These are phyloP conservation scores for Psilocybe subaeruginosa DNA, from an alignment of 768 basidiomycete genomes.

Conservation along the genomic window DNA sequence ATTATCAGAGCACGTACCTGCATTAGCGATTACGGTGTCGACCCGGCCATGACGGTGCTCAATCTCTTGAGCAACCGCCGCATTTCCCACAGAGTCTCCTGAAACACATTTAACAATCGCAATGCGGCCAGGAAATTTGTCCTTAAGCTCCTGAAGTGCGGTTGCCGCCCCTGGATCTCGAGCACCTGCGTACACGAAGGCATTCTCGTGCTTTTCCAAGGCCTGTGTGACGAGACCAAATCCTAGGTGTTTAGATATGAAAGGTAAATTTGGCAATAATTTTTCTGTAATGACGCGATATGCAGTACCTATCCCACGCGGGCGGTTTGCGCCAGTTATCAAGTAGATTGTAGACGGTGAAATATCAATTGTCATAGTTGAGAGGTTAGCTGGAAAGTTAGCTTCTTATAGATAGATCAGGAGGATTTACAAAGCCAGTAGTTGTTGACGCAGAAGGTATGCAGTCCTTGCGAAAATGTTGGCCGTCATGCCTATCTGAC, in stretches of 20 bases:
- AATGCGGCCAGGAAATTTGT: neutral
- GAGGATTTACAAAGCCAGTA: too few species aligned
- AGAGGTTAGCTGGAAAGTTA: too few species aligned
- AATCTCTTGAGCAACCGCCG: neutral
- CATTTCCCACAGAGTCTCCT: neutral
- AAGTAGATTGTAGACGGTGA: too few species aligned
- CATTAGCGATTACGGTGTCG: neutral
- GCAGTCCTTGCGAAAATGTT: too few species aligned
- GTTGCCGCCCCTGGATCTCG: neutral
- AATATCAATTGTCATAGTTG: too few species aligned
- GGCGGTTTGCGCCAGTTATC: too few species aligned
- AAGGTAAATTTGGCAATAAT: neutral
- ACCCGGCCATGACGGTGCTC: neutral
- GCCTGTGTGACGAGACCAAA: neutral
- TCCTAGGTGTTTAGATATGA: neutral
- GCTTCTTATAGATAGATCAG: too few species aligned
- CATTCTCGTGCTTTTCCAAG: neutral
- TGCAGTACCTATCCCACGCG: too few species aligned
- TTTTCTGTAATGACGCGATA: too few species aligned
- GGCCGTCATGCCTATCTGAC: too few species aligned
- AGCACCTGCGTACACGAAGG: neutral
- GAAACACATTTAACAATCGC: constrained; percentile 1
- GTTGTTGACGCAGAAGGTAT: too few species aligned
- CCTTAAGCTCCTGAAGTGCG: neutral
- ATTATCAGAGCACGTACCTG: neutral